phyloP scores from a whole-genome alignment of 2,329 filamentous ascomycete species.

The Fusarium penzigii region DNA sequence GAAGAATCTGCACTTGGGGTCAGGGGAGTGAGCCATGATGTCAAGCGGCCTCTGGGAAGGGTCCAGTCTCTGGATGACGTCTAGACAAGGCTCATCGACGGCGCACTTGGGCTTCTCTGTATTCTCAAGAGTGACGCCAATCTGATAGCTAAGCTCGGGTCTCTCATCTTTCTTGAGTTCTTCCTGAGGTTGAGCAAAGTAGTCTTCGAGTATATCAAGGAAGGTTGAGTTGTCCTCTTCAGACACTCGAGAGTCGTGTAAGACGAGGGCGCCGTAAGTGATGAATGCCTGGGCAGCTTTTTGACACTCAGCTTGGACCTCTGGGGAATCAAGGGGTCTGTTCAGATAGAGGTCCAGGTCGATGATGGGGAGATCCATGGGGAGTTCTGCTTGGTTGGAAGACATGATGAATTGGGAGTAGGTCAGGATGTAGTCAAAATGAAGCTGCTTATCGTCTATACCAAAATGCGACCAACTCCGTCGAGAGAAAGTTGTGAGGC shows the following conservation, averaged over 20 bases:
- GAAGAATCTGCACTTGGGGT: slow-evolving; percentile 65
- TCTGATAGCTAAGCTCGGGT: slow-evolving; percentile 60
- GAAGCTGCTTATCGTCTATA: neutral
- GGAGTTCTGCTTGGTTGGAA: slow-evolving; percentile 26
- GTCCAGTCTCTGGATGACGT: slow-evolving; percentile 55
- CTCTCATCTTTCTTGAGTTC: slow-evolving; percentile 53
- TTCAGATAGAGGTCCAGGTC: slow-evolving; percentile 59
- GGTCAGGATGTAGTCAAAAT: neutral
- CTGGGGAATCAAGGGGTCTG: slow-evolving; percentile 42
- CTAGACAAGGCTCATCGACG: slow-evolving; percentile 60
- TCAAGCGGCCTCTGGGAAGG: slow-evolving; percentile 59
- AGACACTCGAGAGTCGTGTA: slow-evolving; percentile 60
- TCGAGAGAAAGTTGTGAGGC: no score
- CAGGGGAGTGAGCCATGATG: slow-evolving; percentile 55
- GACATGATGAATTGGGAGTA: slow-evolving; percentile 14
- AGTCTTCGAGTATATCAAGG: slow-evolving; percentile 64
- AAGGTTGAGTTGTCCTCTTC: slow-evolving; percentile 57
- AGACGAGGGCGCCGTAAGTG: slow-evolving; percentile 59
- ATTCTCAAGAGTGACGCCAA: slow-evolving; percentile 63
- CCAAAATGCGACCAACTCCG: neutral
- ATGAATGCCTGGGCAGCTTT: slow-evolving; percentile 58
- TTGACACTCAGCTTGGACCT: slow-evolving; percentile 51
- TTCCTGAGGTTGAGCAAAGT: slow-evolving; percentile 58
- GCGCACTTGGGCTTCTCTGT: slow-evolving; percentile 66
- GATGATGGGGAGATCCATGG: slow-evolving; percentile 61